Evolutionary conservation across 2,329 filamentous ascomycete species (phyloP).

Genomic region (Fusarium sororula): DNA sequence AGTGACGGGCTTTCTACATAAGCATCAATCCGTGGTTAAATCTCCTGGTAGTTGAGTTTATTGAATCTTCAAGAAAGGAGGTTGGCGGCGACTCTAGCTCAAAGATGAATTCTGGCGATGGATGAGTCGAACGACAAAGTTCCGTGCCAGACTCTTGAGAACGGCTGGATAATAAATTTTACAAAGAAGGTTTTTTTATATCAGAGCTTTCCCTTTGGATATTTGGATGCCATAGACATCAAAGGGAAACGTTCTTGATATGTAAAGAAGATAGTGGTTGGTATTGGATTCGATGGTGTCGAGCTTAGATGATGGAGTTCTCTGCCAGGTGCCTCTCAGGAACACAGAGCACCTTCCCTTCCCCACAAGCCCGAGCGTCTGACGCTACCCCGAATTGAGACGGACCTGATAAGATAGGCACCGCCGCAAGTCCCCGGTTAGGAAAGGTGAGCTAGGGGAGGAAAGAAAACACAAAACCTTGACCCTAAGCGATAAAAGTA

Average conservation of each 20-base stretch:
- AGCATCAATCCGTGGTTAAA: background rate
- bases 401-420: constrained; percentile 39
- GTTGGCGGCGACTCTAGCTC: background rate
- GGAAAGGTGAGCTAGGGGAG: too few species aligned
- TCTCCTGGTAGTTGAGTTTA: background rate
- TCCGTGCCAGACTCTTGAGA: background rate
- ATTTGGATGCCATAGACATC: constrained; percentile 18
- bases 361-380: constrained; percentile 15
- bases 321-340: background rate
- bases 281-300: background rate
- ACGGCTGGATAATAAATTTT: background rate
- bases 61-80: background rate
- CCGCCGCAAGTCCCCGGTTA: constrained; percentile 12
- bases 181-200: background rate
- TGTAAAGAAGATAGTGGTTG: background rate
- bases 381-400: constrained; percentile 29
- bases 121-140: background rate
- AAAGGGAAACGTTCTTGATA: background rate
- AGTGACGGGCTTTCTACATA: background rate
- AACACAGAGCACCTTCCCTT: constrained; percentile 18
- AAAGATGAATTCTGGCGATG: background rate
- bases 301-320: constrained; percentile 28
- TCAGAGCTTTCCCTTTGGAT: too few species aligned
- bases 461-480: too few species aligned
- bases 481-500: too few species aligned